Evolutionary conservation across 805 yeast species (phyloP).

Genomic region (Metschnikowia cubensis): DNA sequence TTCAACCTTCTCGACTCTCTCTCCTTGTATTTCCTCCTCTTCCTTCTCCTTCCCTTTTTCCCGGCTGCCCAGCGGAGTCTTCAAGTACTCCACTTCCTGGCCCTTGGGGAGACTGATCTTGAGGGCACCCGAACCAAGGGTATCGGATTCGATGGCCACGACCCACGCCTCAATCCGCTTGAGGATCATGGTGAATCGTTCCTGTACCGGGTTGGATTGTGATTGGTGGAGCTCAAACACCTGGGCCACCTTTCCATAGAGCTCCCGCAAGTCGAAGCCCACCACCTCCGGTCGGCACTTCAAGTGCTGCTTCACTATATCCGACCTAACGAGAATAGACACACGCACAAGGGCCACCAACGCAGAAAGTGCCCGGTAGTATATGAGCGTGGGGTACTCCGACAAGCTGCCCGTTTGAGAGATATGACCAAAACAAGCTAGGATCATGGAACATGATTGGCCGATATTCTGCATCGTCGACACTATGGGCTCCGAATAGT

Average conservation of each 20-base stretch:
- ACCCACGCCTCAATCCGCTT: conserved; percentile 27
- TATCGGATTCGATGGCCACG: conserved; percentile 6
- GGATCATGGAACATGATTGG: conserved; percentile 42
- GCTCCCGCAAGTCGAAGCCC: conserved; percentile 5
- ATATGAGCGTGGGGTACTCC: conserved; percentile 48
- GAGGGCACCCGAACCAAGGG: conserved; percentile 1
- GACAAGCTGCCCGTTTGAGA: conserved; percentile 31
- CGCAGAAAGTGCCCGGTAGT: conserved; percentile 52
- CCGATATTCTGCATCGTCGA: conserved; percentile 34
- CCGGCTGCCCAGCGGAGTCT: neutral
- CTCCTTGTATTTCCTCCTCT: neutral
- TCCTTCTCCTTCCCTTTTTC: neutral
- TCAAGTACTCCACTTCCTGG: conserved; percentile 24
- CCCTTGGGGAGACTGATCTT: conserved; percentile 29
- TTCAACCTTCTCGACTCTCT: neutral
- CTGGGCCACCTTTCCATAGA: conserved; percentile 4
- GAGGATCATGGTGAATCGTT: conserved; percentile 10
- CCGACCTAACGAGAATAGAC: conserved; percentile 41
- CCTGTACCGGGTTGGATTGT: conserved; percentile 4
- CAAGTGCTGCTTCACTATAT: conserved; percentile 6
- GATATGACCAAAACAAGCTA: conserved; percentile 42
- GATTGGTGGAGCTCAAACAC: conserved; percentile 1
- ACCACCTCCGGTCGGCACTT: neutral
- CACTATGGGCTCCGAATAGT: neutral
- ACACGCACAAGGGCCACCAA: conserved; percentile 46